Evolutionary conservation across 169 alveolate genomes (phyloP).

Genomic region (Eimeria necatrix): DNA sequence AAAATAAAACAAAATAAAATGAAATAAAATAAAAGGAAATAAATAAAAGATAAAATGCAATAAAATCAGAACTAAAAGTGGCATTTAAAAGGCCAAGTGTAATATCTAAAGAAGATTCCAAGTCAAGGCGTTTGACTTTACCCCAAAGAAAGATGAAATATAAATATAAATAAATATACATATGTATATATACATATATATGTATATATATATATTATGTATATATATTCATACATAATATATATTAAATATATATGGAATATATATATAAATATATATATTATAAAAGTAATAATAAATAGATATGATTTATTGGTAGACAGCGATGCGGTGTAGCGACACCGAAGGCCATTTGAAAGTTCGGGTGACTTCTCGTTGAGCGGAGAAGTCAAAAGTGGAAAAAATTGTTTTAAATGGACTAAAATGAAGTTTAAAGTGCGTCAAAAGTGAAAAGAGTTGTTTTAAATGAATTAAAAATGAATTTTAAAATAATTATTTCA

Average conservation of each 20-base stretch:
- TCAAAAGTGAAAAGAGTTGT: not conserved
- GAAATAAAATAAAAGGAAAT: not conserved
- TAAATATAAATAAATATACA: not conserved
- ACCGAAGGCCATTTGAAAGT: not conserved
- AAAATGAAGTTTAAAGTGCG: constrained; percentile 80
- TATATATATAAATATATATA: not conserved
- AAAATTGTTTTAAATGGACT: not conserved
- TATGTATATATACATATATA: not conserved
- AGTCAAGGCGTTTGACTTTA: too few relatives aligned
- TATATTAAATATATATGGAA: not conserved
- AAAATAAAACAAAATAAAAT: too few relatives aligned
- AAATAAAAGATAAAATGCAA: too few relatives aligned
- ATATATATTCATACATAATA: too few relatives aligned
- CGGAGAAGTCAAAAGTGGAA: not conserved
- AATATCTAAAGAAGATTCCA: too few relatives aligned
- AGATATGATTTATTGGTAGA: not conserved
- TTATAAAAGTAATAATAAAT: too few relatives aligned
- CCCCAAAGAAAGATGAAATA: too few relatives aligned
- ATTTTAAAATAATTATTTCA: constrained; percentile 81
- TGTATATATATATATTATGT: too few relatives aligned
- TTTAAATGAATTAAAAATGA: not conserved
- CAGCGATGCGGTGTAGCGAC: not conserved
- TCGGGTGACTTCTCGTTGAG: too few relatives aligned
- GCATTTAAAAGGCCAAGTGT: too few relatives aligned
- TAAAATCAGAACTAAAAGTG: too few relatives aligned